Evolutionary conservation across 495 filamentous ascomycete genomes (phyloP), one percentile per base, ranked within the genome.

Genomic region (Trichoderma virens): DNA sequence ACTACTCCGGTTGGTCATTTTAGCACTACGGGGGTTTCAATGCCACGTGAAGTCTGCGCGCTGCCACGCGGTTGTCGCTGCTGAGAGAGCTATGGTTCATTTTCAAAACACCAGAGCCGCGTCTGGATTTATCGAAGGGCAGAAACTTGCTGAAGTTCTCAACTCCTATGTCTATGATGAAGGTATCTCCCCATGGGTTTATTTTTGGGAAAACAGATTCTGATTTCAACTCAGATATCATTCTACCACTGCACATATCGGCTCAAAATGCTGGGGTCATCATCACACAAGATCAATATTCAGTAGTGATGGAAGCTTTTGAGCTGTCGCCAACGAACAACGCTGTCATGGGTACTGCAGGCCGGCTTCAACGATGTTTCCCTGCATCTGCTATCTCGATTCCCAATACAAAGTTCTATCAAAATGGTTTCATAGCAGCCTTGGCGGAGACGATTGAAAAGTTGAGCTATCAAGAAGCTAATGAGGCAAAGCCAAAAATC

Each of bases 211-310:
- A 18, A 16, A 41, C 9, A 18, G 11, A n/a, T n/a, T n/a, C n/a
- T n/a, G n/a, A n/a, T n/a, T n/a, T n/a, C n/a, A n/a, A n/a, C n/a
- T n/a, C 8, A 59, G 62, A 28, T 67, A 63, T 70, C 67, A 34
- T 4, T 70, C 59, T 14, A 82, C 30, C 67, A 28, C 74, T 85
- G 14, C 70, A 86, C 62, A 73, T 89, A 34, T 67, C 69, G n/a
- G 73, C 69, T 16, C 87, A 89, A 67, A 90, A 90, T 69, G 83
- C 84, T 0, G 87, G 74, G 0, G 62, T 89, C 0, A 66, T 88
- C 9, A 69, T 88, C 51, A 76, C 73, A 2, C 71, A 66, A 41
- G 41, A 60, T 0, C 51, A 67, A 0, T 38, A 73, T n/a, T 41
- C 64, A 5, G 71, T 83, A 41, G 51, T 76, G 1, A 71, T 89